phyloP scores from a whole-genome alignment of 495 filamentous ascomycete genomes.

The Neurospora sp. region DNA sequence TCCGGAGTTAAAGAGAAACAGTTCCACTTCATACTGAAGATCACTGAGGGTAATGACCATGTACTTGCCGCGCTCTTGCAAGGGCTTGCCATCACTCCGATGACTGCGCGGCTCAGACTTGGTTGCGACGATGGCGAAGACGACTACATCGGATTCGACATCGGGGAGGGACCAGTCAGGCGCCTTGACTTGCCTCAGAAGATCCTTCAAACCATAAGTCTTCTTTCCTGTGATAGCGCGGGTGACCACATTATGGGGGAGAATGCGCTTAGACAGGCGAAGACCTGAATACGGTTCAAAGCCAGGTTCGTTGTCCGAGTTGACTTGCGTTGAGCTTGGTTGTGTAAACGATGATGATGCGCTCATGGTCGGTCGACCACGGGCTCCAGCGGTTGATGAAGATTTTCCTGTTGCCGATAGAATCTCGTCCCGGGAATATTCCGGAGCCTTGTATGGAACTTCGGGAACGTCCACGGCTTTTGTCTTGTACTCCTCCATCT shows the following conservation, averaged over 20 bases:
- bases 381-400: neutral
- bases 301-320: constrained; percentile 21
- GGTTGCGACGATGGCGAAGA: constrained; percentile 75
- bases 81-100: constrained; percentile 40
- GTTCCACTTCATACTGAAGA: constrained; percentile 80
- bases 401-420: constrained; percentile 24
- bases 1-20: constrained; percentile 84
- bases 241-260: constrained; percentile 68
- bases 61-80: constrained; percentile 60
- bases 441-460: constrained; percentile 34
- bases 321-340: neutral
- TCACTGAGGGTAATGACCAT: constrained; percentile 87
- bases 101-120: constrained; percentile 74
- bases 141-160: constrained; percentile 73
- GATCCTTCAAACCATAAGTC: constrained; percentile 66
- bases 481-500: constrained; percentile 56
- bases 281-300: constrained; percentile 83
- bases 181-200: constrained; percentile 69
- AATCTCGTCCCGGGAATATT: constrained; percentile 56
- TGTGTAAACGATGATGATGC: neutral
- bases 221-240: constrained; percentile 69
- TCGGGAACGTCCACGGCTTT: constrained; percentile 47
- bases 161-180: constrained; percentile 82
- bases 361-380: neutral
- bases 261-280: constrained; percentile 76